Evolutionary conservation across 805 yeast genomes (phyloP).

Genomic region (Vanderwaltozyma verrucispora): DNA sequence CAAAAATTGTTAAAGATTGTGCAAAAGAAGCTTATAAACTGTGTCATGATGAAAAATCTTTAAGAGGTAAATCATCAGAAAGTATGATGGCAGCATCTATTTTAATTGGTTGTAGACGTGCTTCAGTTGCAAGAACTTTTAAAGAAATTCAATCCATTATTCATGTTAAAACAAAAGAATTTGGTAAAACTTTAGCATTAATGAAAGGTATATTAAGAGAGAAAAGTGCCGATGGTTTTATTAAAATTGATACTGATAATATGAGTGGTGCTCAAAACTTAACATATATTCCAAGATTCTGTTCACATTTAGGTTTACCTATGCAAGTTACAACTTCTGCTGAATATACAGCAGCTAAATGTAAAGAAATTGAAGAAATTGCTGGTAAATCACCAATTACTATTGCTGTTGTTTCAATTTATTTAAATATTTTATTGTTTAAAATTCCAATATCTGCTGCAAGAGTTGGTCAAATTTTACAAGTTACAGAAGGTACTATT

Average conservation of each 20-base stretch:
- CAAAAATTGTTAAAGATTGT: constrained; percentile 92
- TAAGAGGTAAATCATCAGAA: constrained; percentile 87
- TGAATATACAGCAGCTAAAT: constrained; percentile 80
- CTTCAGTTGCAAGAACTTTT: constrained; percentile 88
- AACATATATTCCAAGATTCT: constrained; percentile 89
- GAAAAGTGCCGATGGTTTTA: constrained; percentile 30
- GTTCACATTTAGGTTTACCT: constrained; percentile 84
- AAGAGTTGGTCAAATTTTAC: constrained; percentile 82
- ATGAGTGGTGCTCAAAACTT: constrained; percentile 78
- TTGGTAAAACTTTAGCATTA: constrained; percentile 80
- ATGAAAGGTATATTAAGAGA: constrained; percentile 59
- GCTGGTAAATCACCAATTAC: constrained; percentile 97
- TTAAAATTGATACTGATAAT: constrained; percentile 34
- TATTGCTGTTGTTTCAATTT: constrained; percentile 94
- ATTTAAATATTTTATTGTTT: constrained; percentile 86
- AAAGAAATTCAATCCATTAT: constrained; percentile 94
- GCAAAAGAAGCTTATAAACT: constrained; percentile 93
- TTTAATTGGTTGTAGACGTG: constrained; percentile 87
- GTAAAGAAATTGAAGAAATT: constrained; percentile 84
- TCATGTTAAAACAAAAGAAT: constrained; percentile 86
- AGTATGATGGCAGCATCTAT: constrained; percentile 96
- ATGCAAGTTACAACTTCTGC: constrained; percentile 86
- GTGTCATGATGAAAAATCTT: constrained; percentile 74
- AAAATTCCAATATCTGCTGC: constrained; percentile 65
- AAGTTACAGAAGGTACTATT: constrained; percentile 96